Evolutionary conservation across 2,329 filamentous ascomycete species (phyloP).

Genomic region (Epichloe bromicola): DNA sequence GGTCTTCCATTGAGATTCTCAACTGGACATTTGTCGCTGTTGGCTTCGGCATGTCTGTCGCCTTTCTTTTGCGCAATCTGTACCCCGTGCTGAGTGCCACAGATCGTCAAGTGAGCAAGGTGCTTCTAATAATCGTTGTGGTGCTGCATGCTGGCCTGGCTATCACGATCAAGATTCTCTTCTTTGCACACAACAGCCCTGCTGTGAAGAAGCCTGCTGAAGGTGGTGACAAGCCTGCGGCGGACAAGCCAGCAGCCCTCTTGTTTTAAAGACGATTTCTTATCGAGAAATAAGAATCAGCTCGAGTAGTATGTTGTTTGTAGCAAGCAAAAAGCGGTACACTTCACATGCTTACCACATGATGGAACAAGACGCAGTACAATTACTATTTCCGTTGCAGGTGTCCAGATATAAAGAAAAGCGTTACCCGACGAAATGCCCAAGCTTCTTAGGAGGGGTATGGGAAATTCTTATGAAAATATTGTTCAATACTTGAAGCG

Average conservation of each 20-base stretch:
- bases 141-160: conserved; percentile 78
- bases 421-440: neutral
- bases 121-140: conserved; percentile 72
- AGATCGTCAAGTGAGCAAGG: conserved; percentile 81
- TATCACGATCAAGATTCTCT: conserved; percentile 89
- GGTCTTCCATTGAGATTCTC: conserved; percentile 71
- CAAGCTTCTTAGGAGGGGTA: neutral
- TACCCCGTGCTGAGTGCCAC: conserved; percentile 88
- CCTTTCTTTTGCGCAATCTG: conserved; percentile 74
- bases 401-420: neutral
- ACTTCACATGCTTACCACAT: too few species aligned
- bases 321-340: neutral
- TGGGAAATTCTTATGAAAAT: neutral
- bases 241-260: conserved; percentile 9
- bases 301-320: neutral
- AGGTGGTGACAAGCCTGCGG: conserved; percentile 12
- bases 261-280: conserved; percentile 9
- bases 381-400: neutral
- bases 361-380: neutral
- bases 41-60: conserved; percentile 70
- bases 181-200: conserved; percentile 71
- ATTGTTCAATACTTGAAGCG: neutral
- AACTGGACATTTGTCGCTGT: conserved; percentile 91
- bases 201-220: conserved; percentile 26
- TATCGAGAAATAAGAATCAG: neutral